Conservation (phyloP, 495 filamentous ascomycete genomes). For the Hyaloscypha finlandica region DNA sequence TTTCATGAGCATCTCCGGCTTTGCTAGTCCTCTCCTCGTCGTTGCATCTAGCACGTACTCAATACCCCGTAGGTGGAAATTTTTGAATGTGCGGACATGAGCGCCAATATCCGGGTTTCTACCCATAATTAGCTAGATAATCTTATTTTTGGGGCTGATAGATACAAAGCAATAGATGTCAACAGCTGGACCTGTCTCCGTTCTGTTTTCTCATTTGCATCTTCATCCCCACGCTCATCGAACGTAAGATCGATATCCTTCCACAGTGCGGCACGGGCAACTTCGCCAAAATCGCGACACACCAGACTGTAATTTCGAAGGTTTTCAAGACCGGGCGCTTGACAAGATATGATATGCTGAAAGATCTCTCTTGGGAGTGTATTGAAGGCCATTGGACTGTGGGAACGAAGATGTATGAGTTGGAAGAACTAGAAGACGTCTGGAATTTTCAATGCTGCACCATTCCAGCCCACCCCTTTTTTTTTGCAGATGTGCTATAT, state of each 20-base stretch:
- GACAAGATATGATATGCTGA: conserved; percentile 15
- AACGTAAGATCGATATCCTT: conserved; percentile 16
- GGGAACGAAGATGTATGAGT: background rate
- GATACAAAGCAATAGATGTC: conserved; percentile 14
- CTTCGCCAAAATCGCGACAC: conserved; percentile 5
- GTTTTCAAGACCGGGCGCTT: background rate
- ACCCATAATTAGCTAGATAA: background rate
- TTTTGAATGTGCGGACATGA: conserved; percentile 17
- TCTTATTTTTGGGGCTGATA: too few relatives aligned
- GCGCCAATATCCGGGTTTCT: conserved; percentile 17
- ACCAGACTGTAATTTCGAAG: conserved; percentile 16
- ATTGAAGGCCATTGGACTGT: background rate
- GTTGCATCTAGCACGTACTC: background rate
- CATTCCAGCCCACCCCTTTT: too few relatives aligned
- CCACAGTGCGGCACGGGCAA: conserved; percentile 8
- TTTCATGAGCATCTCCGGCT: background rate
- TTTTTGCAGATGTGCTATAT: too few relatives aligned
- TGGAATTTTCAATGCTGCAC: too few relatives aligned
- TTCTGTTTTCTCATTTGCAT: conserved; percentile 1
- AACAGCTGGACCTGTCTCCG: conserved; percentile 2
- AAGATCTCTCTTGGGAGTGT: conserved; percentile 18
- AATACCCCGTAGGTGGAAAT: background rate
- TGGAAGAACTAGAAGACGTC: too few relatives aligned
- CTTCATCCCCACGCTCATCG: background rate
- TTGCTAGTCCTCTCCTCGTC: background rate